phyloP scores from a whole-genome alignment of 2,329 filamentous ascomycete genomes.

The Diaporthe capsici region DNA sequence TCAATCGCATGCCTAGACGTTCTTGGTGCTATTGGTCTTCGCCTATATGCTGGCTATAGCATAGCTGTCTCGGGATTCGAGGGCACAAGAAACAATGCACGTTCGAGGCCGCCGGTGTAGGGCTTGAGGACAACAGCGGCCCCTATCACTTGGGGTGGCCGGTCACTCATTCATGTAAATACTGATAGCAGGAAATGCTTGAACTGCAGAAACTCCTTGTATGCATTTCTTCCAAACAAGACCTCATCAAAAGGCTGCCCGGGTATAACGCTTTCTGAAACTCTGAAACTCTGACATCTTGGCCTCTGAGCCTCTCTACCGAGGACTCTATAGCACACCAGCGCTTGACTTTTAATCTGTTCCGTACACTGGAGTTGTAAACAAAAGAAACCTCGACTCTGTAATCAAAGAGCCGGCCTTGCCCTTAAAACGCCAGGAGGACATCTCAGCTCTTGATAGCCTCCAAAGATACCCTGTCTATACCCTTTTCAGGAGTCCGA shows the following conservation, averaged over 20 bases:
- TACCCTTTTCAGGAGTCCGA: conserved; percentile 45
- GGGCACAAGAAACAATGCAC: conserved; percentile 2
- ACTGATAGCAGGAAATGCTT: neutral
- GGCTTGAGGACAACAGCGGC: neutral
- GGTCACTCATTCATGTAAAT: neutral
- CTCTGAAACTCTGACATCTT: neutral
- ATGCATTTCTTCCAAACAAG: neutral
- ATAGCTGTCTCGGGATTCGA: neutral
- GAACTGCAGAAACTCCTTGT: neutral
- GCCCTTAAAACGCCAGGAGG: conserved; percentile 55
- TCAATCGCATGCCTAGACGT: too few relatives aligned
- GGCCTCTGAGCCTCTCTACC: conserved; percentile 10
- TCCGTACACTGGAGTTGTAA: conserved; percentile 16
- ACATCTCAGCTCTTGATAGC: conserved; percentile 72
- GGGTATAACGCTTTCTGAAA: conserved; percentile 14
- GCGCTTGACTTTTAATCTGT: conserved; percentile 21
- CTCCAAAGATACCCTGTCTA: conserved; percentile 51
- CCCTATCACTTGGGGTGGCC: neutral
- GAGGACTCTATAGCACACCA: conserved; percentile 18
- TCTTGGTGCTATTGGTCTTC: neutral
- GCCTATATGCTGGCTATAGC: neutral
- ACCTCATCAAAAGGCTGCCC: neutral
- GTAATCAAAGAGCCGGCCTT: conserved; percentile 34
- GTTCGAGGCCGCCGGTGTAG: neutral
- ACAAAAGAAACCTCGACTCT: conserved; percentile 42